Evolutionary conservation across 352 stramenopile species (phyloP), one percentile per base, ranked within the genome.

Genomic region (Phytophthora melonis): DNA sequence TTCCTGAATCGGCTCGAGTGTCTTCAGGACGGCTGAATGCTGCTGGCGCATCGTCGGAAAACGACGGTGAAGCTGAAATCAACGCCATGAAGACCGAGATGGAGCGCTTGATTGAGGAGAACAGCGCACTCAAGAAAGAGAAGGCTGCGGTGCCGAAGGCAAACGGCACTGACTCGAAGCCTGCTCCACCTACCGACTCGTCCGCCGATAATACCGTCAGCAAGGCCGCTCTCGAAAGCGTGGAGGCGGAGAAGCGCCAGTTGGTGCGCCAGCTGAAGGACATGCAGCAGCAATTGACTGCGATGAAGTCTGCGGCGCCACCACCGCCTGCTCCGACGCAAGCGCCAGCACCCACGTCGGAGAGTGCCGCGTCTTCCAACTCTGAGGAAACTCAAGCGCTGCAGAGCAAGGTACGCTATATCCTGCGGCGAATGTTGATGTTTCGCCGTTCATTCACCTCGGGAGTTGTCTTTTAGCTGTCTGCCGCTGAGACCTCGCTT

Each of bases 31-130:
- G 72, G 63, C 43, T 87, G 78, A 57, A 68, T 67, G 21, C 57
- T 71, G 9, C 72, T 72, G 64, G 50, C 30, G 4, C 30, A 30
- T 2, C 66, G 4, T 66, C 67, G 1, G 83, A 93, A 11, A 79
- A 79, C 1, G 87, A 92, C 10, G 82, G 62, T 7, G 70, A 89
- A 19, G 81, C 73, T 5, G 85, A 94, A 76, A 88, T 93, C 16
- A 78, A 83, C 18, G 79, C 80, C 4, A 91, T 95, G 79, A 93
- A 93, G 68, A 70, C 82, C 1, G 86, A 94, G 53, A 91, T 94
- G 66, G 83, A 93, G 52, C 80, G 82, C 3, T 84, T 93, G 45
- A 77, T 88, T 41, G 83, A 90, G 19, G 86, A 94, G 39, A 94
- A 94, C 65, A 89, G 84, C 61, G 23, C 66, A 18, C 71, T 95